These are phyloP conservation scores for Botrytis pseudocinerea DNA, from an alignment of 2,329 filamentous ascomycete genomes.

Conservation along the genomic window DNA sequence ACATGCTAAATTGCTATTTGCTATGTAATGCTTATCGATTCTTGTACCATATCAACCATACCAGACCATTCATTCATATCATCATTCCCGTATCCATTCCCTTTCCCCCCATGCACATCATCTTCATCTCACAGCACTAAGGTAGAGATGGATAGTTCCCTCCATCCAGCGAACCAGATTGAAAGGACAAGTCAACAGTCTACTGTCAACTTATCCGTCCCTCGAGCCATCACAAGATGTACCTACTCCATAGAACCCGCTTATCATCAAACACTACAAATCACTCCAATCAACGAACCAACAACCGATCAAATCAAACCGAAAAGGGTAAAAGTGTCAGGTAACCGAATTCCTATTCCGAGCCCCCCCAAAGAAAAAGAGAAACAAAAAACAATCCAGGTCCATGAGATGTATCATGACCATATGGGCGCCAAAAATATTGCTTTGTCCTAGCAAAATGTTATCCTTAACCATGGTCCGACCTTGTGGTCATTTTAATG, in stretches of 20 bases:
- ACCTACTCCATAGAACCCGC: background rate
- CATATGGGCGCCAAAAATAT: slow-evolving; percentile 13
- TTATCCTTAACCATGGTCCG: slow-evolving; percentile 17
- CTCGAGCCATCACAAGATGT: background rate
- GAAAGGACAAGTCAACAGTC: background rate
- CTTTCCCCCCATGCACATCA: background rate
- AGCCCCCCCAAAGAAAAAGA: background rate
- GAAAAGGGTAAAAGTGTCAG: background rate
- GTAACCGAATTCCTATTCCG: background rate
- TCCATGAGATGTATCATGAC: slow-evolving; percentile 9
- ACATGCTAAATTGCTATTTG: background rate
- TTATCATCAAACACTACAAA: slow-evolving; percentile 1
- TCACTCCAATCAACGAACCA: background rate
- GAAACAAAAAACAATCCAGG: slow-evolving; percentile 11
- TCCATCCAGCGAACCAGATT: background rate
- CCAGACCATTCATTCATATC: slow-evolving; percentile 9
- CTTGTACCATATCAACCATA: background rate
- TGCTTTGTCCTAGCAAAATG: slow-evolving; percentile 18
- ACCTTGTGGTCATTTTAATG: slow-evolving; percentile 19
- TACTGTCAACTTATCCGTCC: background rate
- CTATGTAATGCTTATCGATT: background rate
- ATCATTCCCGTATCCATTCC: background rate
- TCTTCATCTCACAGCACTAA: background rate
- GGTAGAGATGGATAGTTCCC: background rate
- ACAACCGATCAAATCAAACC: background rate